A percentile compares a stretch with the other conserved stretches of the same genome.
Evolutionary conservation across 306 rosid species (phyloP).

Genomic region (Trifolium fragiferum): DNA sequence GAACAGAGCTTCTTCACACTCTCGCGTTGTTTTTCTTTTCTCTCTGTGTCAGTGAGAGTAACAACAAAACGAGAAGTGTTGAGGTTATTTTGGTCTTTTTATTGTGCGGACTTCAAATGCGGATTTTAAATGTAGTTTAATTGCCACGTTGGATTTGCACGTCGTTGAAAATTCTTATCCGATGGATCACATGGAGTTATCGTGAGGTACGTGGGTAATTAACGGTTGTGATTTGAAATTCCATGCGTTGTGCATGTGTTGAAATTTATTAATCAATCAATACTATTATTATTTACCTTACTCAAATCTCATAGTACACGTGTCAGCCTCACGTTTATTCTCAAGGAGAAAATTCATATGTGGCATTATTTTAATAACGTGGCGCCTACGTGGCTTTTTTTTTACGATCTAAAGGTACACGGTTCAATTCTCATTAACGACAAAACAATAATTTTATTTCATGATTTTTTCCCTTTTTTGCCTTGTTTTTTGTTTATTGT

Average conservation of each 20-base stretch:
- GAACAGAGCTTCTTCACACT: conserved; percentile 41
- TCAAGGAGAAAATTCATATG: too few relatives aligned
- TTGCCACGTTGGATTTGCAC: conserved; percentile 58
- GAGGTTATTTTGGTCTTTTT: conserved; percentile 40
- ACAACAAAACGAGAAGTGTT: neutral
- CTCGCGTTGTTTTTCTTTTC: neutral
- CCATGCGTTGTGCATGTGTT: conserved; percentile 35
- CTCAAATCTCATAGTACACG: too few relatives aligned
- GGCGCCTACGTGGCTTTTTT: too few relatives aligned
- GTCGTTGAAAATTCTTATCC: conserved; percentile 41
- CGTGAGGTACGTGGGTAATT: conserved; percentile 8
- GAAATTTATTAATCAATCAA: neutral
- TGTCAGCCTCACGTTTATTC: too few relatives aligned
- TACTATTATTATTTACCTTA: too few relatives aligned
- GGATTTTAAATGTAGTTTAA: conserved; percentile 74
- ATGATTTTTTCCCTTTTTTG: too few relatives aligned
- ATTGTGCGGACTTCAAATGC: conserved; percentile 76
- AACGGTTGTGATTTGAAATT: conserved; percentile 42
- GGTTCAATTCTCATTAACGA: too few relatives aligned
- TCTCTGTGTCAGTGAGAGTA: conserved; percentile 24
- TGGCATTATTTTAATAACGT: too few relatives aligned
- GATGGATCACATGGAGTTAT: conserved; percentile 45
- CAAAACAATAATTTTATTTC: too few relatives aligned
- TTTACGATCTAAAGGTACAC: too few relatives aligned
- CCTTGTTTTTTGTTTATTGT: too few relatives aligned